Evolutionary conservation across 805 yeast genomes (phyloP).

Genomic region (Cyberlindnera euphorbiae): DNA sequence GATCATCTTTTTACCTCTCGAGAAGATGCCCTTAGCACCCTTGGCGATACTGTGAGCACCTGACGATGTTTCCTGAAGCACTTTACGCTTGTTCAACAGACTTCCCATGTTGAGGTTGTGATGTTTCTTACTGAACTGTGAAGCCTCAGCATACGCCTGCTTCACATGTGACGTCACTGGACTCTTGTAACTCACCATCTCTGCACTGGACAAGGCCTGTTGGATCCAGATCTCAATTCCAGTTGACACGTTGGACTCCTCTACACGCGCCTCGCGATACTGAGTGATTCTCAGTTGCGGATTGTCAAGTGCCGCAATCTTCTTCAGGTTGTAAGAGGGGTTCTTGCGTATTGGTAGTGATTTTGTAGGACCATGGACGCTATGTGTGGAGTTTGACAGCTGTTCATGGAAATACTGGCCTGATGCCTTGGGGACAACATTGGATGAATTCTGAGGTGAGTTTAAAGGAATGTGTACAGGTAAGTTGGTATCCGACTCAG

Average conservation of each 20-base stretch:
- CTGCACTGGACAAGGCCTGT: slow-evolving; percentile 30
- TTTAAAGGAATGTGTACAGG: slow-evolving; percentile 24
- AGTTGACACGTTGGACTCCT: slow-evolving; percentile 42
- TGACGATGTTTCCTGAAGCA: slow-evolving; percentile 47
- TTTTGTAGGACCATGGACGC: neutral
- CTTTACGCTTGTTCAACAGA: slow-evolving; percentile 46
- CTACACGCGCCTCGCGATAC: slow-evolving; percentile 38
- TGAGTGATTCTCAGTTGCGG: slow-evolving; percentile 38
- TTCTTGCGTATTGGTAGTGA: slow-evolving; percentile 6
- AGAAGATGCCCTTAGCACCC: slow-evolving; percentile 52
- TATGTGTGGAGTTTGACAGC: slow-evolving; percentile 1
- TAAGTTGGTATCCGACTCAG: slow-evolving; percentile 19
- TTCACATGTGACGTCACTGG: slow-evolving; percentile 40
- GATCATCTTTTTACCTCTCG: slow-evolving; percentile 50
- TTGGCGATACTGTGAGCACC: slow-evolving; percentile 47
- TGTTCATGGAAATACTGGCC: slow-evolving; percentile 14
- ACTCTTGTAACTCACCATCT: slow-evolving; percentile 22
- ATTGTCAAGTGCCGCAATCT: slow-evolving; percentile 35
- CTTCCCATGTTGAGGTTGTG: slow-evolving; percentile 38
- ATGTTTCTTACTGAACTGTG: slow-evolving; percentile 25
- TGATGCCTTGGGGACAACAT: neutral
- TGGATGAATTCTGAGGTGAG: slow-evolving; percentile 11
- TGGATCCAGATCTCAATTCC: slow-evolving; percentile 56
- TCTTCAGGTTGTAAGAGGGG: slow-evolving; percentile 33
- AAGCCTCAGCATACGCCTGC: slow-evolving; percentile 61